Percentiles rank a stretch among this genome's conserved stretches.
Evolutionary conservation across 805 yeast genomes (phyloP).

Genomic region (Starmerella geochares): DNA sequence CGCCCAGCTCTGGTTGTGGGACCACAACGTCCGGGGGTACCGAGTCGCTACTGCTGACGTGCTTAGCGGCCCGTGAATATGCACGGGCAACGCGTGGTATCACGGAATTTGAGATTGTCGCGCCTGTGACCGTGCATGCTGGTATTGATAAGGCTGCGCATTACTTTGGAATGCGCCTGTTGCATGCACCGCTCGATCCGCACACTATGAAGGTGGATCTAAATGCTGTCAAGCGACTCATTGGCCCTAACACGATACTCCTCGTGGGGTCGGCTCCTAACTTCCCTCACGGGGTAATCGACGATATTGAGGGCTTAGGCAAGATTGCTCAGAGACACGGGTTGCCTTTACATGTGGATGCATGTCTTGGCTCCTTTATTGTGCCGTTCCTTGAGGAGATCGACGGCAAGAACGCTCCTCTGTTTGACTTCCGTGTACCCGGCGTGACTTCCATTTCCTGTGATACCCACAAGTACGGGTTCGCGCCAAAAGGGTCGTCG

Average conservation of each 20-base stretch:
- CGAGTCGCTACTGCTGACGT: slow-evolving; percentile 77
- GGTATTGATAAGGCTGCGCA: slow-evolving; percentile 88
- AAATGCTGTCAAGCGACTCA: slow-evolving; percentile 48
- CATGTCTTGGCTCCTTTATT: slow-evolving; percentile 88
- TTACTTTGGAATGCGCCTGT: slow-evolving; percentile 77
- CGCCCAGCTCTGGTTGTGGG: slow-evolving; percentile 67
- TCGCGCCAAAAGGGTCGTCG: slow-evolving; percentile 95
- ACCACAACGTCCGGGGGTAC: slow-evolving; percentile 92
- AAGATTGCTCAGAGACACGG: slow-evolving; percentile 50
- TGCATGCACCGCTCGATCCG: slow-evolving; percentile 68
- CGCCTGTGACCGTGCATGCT: slow-evolving; percentile 87
- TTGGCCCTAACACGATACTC: slow-evolving; percentile 71
- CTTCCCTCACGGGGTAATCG: slow-evolving; percentile 92
- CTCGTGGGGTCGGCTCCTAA: slow-evolving; percentile 93
- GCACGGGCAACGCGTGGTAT: slow-evolving; percentile 46
- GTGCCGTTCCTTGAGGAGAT: slow-evolving; percentile 67
- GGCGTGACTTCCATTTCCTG: slow-evolving; percentile 97
- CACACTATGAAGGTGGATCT: slow-evolving; percentile 58
- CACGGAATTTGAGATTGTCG: slow-evolving; percentile 69
- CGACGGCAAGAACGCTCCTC: slow-evolving; percentile 31
- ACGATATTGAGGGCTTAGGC: slow-evolving; percentile 69
- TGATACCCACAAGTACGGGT: slow-evolving; percentile 98
- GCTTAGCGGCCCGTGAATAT: slow-evolving; percentile 76
- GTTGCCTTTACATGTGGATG: slow-evolving; percentile 92
- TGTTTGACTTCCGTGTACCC: slow-evolving; percentile 75